Conservation (phyloP, 768 basidiomycete species). For the Termitomyces sp. region DNA sequence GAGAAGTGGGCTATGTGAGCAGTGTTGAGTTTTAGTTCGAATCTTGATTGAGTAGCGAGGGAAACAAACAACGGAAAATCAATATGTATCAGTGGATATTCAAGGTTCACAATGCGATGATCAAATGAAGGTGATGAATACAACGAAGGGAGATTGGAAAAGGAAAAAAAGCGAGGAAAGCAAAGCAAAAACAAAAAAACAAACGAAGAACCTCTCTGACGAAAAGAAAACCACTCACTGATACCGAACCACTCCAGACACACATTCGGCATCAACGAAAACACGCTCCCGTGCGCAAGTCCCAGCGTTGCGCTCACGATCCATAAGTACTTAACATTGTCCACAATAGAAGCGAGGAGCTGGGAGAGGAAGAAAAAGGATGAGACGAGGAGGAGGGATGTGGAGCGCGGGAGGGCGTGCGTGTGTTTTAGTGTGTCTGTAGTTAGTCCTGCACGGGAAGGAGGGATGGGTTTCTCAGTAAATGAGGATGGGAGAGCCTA, state of each 20-base stretch:
- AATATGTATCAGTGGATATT: neutral
- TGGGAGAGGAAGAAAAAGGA: conserved; percentile 70
- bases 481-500: neutral
- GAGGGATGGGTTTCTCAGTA: neutral
- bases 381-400: conserved; percentile 65
- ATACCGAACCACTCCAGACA: conserved; percentile 88
- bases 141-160: neutral
- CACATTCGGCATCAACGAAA: conserved; percentile 72
- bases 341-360: conserved; percentile 48
- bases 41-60: neutral
- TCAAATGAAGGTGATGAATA: neutral
- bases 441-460: conserved; percentile 44
- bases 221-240: conserved; percentile 38
- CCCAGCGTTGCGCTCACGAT: conserved; percentile 48
- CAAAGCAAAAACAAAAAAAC: neutral
- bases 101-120: neutral
- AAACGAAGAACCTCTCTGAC: neutral
- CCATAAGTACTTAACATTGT: conserved; percentile 65
- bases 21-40: neutral
- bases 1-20: conserved; percentile 55
- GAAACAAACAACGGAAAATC: neutral
- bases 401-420: conserved; percentile 58
- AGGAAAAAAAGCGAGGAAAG: neutral
- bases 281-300: conserved; percentile 65
- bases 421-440: conserved; percentile 62